Conservation (phyloP, 192 early-diverging fungal genomes). For the Coemansia sp. region DNA sequence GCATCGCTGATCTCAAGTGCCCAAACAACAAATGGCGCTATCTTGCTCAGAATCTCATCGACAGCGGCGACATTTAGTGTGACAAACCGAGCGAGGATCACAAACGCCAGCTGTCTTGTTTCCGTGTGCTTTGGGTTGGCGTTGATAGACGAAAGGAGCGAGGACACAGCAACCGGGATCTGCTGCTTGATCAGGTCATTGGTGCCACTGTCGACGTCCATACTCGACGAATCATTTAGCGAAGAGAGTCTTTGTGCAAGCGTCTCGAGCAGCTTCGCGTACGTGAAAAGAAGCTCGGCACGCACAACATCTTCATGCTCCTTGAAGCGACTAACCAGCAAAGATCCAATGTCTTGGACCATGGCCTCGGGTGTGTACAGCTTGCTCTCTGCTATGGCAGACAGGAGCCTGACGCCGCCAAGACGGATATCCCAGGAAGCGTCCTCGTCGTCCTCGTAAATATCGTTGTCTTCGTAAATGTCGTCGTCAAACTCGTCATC, state of each 20-base stretch:
- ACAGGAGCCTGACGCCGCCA: constrained; percentile 43
- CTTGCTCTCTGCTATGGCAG: constrained; percentile 29
- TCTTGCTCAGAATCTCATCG: constrained; percentile 19
- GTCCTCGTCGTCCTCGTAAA: constrained; percentile 50
- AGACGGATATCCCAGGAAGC: constrained; percentile 46
- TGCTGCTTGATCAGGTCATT: constrained; percentile 22
- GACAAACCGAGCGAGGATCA: constrained; percentile 26
- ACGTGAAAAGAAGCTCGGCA: constrained; percentile 34
- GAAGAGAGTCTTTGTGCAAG: constrained; percentile 5
- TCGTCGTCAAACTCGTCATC: constrained; percentile 50
- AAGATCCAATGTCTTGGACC: constrained; percentile 21
- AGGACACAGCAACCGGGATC: constrained; percentile 21
- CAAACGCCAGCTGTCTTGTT: constrained; percentile 50
- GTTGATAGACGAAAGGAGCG: constrained; percentile 32
- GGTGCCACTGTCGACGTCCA: constrained; percentile 24
- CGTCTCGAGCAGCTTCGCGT: constrained; percentile 20
- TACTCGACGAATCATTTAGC: background rate
- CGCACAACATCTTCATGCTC: constrained; percentile 53
- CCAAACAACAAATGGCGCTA: constrained; percentile 19
- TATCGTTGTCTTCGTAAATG: constrained; percentile 46
- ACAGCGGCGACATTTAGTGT: constrained; percentile 11
- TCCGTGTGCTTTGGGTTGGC: constrained; percentile 35
- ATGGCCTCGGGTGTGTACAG: constrained; percentile 14
- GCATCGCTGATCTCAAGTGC: constrained; percentile 30
- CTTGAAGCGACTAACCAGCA: constrained; percentile 27